These are phyloP conservation scores for Prunus mira DNA, from an alignment of 306 rosid genomes.

Conservation along the genomic window DNA sequence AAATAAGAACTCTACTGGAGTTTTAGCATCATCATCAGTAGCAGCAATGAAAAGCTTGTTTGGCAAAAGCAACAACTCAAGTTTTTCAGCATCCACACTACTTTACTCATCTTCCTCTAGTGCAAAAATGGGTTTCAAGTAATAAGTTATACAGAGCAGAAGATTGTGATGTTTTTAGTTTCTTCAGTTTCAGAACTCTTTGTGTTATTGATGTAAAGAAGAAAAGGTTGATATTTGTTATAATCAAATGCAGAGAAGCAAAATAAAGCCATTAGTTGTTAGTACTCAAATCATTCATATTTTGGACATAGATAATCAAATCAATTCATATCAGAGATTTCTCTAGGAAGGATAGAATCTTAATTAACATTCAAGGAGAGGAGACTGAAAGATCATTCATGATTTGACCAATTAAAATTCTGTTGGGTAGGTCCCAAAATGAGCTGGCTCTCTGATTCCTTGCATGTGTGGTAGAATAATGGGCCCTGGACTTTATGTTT, in stretches of 20 bases:
- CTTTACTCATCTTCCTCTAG: constrained; percentile 39
- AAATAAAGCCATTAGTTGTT: constrained; percentile 13
- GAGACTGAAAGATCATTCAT: background rate
- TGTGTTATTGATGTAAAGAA: constrained; percentile 33
- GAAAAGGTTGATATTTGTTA: constrained; percentile 25
- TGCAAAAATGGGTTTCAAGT: constrained; percentile 30
- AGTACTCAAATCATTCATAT: background rate
- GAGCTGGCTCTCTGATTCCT: constrained; percentile 13
- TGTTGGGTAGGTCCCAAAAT: constrained; percentile 12
- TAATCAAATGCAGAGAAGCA: constrained; percentile 11
- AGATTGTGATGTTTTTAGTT: constrained; percentile 11
- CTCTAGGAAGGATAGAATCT: constrained; percentile 3
- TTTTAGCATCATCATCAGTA: constrained; percentile 46
- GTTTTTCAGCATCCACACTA: constrained; percentile 67
- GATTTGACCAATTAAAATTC: constrained; percentile 15
- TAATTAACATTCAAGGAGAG: background rate
- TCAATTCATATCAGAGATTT: background rate
- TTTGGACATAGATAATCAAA: constrained; percentile 17
- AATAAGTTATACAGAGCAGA: background rate
- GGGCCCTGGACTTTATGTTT: background rate
- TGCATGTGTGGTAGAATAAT: constrained; percentile 17
- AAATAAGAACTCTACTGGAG: constrained; percentile 32
- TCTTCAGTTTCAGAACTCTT: constrained; percentile 8
- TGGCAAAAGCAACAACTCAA: constrained; percentile 54
- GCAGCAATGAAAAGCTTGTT: constrained; percentile 42